These are phyloP conservation scores for Ogataea philodendri DNA, from an alignment of 805 yeast species.

Conservation along the genomic window DNA sequence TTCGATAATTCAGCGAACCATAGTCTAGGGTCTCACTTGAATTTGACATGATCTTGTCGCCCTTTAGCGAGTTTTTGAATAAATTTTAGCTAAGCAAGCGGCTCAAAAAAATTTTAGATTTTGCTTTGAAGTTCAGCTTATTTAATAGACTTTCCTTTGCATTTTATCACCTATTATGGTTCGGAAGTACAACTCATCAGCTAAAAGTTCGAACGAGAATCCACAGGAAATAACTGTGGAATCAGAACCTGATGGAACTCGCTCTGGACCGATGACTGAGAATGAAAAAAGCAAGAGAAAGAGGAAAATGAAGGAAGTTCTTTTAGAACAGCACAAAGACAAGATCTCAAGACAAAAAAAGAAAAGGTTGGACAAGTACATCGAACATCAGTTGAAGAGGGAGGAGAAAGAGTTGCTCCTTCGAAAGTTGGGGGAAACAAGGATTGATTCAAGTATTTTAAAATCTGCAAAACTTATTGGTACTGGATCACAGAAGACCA, in stretches of 20 bases:
- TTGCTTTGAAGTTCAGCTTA: neutral
- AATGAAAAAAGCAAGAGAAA: slow-evolving; percentile 65
- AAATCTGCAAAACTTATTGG: slow-evolving; percentile 80
- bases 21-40: slow-evolving; percentile 43
- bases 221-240: neutral
- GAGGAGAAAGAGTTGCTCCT: slow-evolving; percentile 82
- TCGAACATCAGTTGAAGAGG: slow-evolving; percentile 83
- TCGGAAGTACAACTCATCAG: slow-evolving; percentile 13
- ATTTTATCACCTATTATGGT: slow-evolving; percentile 16
- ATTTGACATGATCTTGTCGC: too few species aligned
- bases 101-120: slow-evolving; percentile 1
- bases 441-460: slow-evolving; percentile 66
- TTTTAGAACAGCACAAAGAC: slow-evolving; percentile 59
- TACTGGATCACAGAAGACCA: slow-evolving; percentile 57
- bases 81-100: slow-evolving; percentile 6
- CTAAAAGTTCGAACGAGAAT: too few species aligned
- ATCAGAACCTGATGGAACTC: neutral
- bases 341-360: slow-evolving; percentile 70
- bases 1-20: slow-evolving; percentile 60
- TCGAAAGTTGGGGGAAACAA: slow-evolving; percentile 65
- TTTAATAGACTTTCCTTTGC: too few species aligned
- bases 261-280: slow-evolving; percentile 40
- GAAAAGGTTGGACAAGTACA: slow-evolving; percentile 84
- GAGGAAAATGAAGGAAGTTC: slow-evolving; percentile 56
- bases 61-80: too few species aligned